Conservation (phyloP, 306 rosid genomes). For the Trichosanthes cucumerina region DNA sequence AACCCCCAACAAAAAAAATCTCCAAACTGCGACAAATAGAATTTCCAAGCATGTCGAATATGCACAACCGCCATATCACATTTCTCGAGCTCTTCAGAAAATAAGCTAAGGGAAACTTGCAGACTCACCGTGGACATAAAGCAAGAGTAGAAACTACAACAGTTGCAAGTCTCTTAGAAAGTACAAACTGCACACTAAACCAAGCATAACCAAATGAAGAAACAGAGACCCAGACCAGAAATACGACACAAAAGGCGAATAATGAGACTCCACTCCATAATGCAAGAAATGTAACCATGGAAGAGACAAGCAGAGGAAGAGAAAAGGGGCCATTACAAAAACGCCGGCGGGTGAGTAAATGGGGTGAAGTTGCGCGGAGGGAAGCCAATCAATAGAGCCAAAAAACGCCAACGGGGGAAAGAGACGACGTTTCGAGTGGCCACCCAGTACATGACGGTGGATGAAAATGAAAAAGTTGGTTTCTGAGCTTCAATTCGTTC, state of each 20-base stretch:
- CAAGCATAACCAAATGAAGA: neutral
- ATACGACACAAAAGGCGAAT: neutral
- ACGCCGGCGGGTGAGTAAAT: slow-evolving; percentile 30
- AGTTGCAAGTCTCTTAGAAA: neutral
- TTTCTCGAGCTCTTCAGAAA: neutral
- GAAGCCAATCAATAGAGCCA: slow-evolving; percentile 31
- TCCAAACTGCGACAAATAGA: neutral
- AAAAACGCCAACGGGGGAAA: slow-evolving; percentile 44
- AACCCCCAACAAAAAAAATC: neutral
- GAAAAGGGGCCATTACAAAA: slow-evolving; percentile 35
- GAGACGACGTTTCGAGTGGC: slow-evolving; percentile 44
- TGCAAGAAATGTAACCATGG: neutral
- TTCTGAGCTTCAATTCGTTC: neutral
- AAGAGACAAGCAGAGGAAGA: neutral
- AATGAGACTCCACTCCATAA: neutral
- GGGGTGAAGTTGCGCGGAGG: slow-evolving; percentile 25
- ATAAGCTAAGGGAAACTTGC: neutral
- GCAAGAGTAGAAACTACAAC: neutral
- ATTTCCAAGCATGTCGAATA: neutral
- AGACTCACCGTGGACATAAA: neutral
- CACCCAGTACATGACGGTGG: slow-evolving; percentile 39
- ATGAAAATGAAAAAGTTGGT: neutral
- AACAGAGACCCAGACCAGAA: neutral
- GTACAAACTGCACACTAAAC: too few species aligned
- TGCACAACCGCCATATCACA: neutral